Conservation (phyloP, 306 rosid genomes). For the apple (Malus domestica) region ASM211411v1 NC_041794.1:7180501-7181000, state of each 20-base stretch:
- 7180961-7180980: too few relatives aligned
- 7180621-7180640: conserved; percentile 35
- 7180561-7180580: not conserved
- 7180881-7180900: not conserved
- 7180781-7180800: not conserved
- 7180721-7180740: not conserved
- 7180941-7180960: too few relatives aligned
- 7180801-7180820: not conserved
- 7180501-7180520: not conserved
- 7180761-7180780: not conserved
- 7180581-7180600: conserved; percentile 40
- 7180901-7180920: not conserved
- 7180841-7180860: conserved; percentile 1
- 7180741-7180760: not conserved
- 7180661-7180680: not conserved
- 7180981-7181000: too few relatives aligned
- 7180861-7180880: not conserved
- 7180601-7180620: not conserved
- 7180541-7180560: not conserved
- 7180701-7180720: not conserved
- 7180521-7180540: not conserved
- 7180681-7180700: not conserved
- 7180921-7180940: too few relatives aligned
- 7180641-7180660: conserved; percentile 18
- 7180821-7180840: not conserved